Conservation (phyloP, 768 basidiomycete genomes). For the Lepiota venenata region DNA sequence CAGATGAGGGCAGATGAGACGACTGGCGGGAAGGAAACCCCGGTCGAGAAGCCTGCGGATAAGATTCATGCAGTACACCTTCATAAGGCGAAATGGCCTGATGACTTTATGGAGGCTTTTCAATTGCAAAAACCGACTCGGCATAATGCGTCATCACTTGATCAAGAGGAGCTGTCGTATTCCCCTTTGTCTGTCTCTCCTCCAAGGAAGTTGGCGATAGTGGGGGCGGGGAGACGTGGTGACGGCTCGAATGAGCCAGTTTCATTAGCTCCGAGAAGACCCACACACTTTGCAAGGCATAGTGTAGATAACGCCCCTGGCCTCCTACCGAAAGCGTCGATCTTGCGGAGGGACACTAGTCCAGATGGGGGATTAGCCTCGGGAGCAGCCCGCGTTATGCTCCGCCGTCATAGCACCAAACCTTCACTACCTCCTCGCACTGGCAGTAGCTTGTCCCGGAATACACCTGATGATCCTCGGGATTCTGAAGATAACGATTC, state of each 20-base stretch:
- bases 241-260: constrained; percentile 40
- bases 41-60: constrained; percentile 25
- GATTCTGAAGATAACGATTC: constrained; percentile 25
- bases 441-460: constrained; percentile 27
- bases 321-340: constrained; percentile 44
- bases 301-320: constrained; percentile 53
- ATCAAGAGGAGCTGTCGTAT: background rate
- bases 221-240: constrained; percentile 39
- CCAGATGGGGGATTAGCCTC: constrained; percentile 45
- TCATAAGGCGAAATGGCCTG: constrained; percentile 80
- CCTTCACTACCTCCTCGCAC: constrained; percentile 32
- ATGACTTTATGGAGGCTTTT: constrained; percentile 71
- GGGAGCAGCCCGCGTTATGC: constrained; percentile 40
- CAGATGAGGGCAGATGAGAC: constrained; percentile 19
- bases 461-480: constrained; percentile 23
- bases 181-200: constrained; percentile 37
- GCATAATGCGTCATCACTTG: constrained; percentile 7
- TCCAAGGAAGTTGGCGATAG: constrained; percentile 55
- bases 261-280: constrained; percentile 49
- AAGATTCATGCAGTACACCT: constrained; percentile 47
- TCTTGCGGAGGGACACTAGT: constrained; percentile 50
- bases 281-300: constrained; percentile 62
- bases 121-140: constrained; percentile 30
- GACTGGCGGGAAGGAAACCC: constrained; percentile 10
- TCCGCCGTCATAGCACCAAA: constrained; percentile 60